Base-by-base conservation (phyloP, 2,329 filamentous ascomycete genomes). In the Fusarium annulatum region DNA sequence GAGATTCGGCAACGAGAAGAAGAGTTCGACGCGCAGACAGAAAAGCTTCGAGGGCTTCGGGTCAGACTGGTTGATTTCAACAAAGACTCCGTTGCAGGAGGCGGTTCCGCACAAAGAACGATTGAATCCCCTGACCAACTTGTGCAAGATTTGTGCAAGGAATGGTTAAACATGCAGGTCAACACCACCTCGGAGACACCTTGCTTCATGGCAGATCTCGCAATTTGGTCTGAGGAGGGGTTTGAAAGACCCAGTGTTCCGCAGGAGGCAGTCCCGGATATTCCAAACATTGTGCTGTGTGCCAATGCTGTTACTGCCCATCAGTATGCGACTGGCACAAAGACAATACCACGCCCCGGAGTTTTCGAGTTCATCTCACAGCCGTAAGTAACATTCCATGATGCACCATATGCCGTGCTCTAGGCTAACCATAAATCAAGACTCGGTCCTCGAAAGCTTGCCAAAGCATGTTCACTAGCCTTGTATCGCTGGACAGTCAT, bases 321-420 rank as follows among this genome's bases (percentile, higher is more conserved):
- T 46, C 76, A 74, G n/a, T 64, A 77, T 28, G 69, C 65, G 26
- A 76, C 55, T 30, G 76, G 70, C 2, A 49, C 72, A 41, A 69
- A 76, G 33, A 69, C 63, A 2, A 73, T 64, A 16, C 68, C 58
- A 2, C 52, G 64, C 4, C 69, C 68, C 33, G 76, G 75, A 4
- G 69, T 83, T 7, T 77, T 82, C 9, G 83, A 84, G 52, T 83
- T 83, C 33, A 78, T 84, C 18, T 82, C 82, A 18, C 82, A 82
- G 21, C 83, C 83, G 79, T 82, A 65, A 77, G 82, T 78, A 28
- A 6, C 1, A 10, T 11, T 2, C 5, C 7, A 18, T 30, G 1
- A 1, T 7, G 1, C 14, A 23, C 2, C 9, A 34, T 10, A 4
- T 21, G 23, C 2, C 11, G 21, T 8, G 4, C 21, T 19, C 14